Evolutionary conservation across 2,329 filamentous ascomycete genomes (phyloP).

Genomic region (Neocucurbitaria cava): DNA sequence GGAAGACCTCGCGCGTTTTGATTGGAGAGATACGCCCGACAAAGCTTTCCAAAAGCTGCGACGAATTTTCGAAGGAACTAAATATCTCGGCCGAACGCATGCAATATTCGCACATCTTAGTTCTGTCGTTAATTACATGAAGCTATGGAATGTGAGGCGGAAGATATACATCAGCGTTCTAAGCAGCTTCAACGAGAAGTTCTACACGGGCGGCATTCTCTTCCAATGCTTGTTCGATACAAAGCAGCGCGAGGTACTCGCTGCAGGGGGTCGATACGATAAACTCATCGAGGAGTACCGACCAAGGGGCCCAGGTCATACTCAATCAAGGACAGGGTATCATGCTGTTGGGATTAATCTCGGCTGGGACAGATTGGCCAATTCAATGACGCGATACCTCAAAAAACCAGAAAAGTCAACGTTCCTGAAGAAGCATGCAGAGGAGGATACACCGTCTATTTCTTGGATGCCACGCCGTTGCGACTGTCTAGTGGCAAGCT

Average conservation of each 20-base stretch:
- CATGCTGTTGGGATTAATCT: constrained; percentile 94
- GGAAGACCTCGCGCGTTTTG: constrained; percentile 88
- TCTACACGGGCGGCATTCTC: constrained; percentile 79
- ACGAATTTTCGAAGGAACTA: constrained; percentile 61
- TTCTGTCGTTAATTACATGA: constrained; percentile 77
- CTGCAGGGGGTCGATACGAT: constrained; percentile 93
- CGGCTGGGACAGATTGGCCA: constrained; percentile 82
- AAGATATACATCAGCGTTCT: constrained; percentile 87
- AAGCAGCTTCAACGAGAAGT: constrained; percentile 87
- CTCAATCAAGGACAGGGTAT: constrained; percentile 53
- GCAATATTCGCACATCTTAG: constrained; percentile 77
- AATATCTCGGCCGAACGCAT: constrained; percentile 59
- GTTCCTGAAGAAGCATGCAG: constrained; percentile 74
- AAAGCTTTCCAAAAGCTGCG: constrained; percentile 72
- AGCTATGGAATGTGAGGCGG: constrained; percentile 74
- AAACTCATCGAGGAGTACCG: constrained; percentile 83
- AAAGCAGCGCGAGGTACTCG: constrained; percentile 82
- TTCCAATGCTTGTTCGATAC: constrained; percentile 91
- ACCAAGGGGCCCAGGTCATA: constrained; percentile 68
- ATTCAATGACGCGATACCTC: constrained; percentile 63
- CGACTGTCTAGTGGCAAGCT: constrained; percentile 88
- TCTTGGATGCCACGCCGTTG: constrained; percentile 64
- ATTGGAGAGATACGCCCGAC: constrained; percentile 81
- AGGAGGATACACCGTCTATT: constrained; percentile 57
- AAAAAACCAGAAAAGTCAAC: constrained; percentile 54